Evolutionary conservation across 768 basidiomycete species (phyloP).

Genomic region (Podaxis sp.): DNA sequence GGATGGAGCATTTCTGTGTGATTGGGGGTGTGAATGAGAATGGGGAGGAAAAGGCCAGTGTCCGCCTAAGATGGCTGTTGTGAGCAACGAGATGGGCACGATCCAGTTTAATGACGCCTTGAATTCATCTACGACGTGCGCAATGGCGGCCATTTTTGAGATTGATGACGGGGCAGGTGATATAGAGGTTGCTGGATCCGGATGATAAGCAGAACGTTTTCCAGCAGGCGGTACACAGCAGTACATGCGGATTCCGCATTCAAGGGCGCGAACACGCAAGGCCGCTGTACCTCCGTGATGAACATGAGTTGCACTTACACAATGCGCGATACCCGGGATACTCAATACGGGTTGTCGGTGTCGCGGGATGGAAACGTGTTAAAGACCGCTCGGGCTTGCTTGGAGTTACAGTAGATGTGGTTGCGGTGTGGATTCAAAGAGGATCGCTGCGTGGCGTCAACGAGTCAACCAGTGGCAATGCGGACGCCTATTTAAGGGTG

Average conservation of each 20-base stretch:
- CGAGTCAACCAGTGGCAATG: background rate
- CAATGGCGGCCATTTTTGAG: background rate
- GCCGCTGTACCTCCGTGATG: background rate
- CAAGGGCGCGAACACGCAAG: background rate
- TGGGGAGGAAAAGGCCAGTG: background rate
- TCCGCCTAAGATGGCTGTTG: background rate
- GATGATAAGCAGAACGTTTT: constrained; percentile 3
- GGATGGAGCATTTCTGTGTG: background rate
- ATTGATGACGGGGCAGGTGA: background rate
- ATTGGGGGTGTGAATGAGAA: background rate
- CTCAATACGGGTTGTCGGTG: background rate
- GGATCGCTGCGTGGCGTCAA: background rate
- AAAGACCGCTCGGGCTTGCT: background rate
- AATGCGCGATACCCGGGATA: background rate
- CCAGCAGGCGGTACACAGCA: background rate
- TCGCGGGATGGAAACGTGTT: background rate
- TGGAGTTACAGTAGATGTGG: background rate
- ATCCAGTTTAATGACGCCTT: constrained; percentile 1
- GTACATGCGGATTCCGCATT: background rate
- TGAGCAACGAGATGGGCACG: constrained; percentile 1
- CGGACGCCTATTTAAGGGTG: background rate
- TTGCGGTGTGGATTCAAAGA: background rate
- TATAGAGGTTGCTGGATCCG: background rate
- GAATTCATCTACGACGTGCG: constrained; percentile 3
- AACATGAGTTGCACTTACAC: background rate